Conservation (phyloP, 768 basidiomycete genomes). For the Nevesoporus exiguus region DNA sequence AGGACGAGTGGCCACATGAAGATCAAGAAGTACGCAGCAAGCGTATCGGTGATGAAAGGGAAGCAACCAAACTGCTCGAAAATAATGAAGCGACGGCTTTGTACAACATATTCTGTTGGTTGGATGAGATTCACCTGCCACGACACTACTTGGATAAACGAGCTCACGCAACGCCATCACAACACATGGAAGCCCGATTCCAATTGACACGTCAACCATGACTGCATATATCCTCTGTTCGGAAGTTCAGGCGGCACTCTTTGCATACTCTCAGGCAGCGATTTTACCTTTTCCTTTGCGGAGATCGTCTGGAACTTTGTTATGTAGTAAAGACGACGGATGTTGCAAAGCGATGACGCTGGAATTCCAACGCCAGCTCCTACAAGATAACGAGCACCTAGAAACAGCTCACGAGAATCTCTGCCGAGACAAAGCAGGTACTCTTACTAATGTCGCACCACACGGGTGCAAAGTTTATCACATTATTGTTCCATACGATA, state of each 20-base stretch:
- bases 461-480: slow-evolving; percentile 39
- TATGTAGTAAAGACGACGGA: slow-evolving; percentile 35
- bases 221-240: no score
- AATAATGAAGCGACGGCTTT: slow-evolving; percentile 50
- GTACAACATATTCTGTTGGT: slow-evolving; percentile 48
- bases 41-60: slow-evolving; percentile 36
- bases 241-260: no score
- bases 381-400: no score
- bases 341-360: slow-evolving; percentile 37
- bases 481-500: slow-evolving; percentile 48
- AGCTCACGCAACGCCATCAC: slow-evolving; percentile 45
- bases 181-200: slow-evolving; percentile 45
- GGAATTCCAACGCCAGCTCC: no score
- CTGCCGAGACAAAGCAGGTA: no score
- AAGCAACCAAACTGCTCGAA: slow-evolving; percentile 48
- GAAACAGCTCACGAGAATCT: no score
- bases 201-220: slow-evolving; percentile 43
- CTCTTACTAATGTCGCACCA: slow-evolving; percentile 66
- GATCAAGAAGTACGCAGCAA: slow-evolving; percentile 34
- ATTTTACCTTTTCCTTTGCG: no score
- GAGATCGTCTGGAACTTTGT: no score
- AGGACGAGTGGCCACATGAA: slow-evolving; percentile 40
- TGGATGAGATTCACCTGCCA: no score
- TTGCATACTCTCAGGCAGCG: no score
- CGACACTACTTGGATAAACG: no score